Evolutionary conservation across 768 basidiomycete genomes (phyloP), one percentile per base, ranked within the genome.

Genomic region (Chiua virens): DNA sequence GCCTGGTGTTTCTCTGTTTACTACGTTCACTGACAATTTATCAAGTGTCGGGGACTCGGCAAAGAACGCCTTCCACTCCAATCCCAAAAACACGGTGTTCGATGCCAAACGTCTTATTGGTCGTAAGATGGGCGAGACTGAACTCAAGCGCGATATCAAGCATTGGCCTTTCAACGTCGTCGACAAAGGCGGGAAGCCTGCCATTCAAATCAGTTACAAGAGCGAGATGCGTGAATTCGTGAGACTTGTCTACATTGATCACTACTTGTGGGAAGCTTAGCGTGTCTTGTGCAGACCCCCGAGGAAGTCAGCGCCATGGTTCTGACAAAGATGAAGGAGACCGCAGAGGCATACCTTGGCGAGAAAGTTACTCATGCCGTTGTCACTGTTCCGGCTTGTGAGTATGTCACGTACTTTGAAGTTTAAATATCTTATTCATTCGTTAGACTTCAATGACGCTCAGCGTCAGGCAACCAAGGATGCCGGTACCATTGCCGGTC

Each of bases 381-480:
- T 44, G 92, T 98, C 68, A 98, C 96, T 43, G 96, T 98, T 69
- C 96, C 96, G 42, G 95, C 95, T 49, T 97, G 87, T 89, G 54
- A 56, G 86, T 73, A 1, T n/a, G 0, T 1, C 2, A 6, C 42
- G 7, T 20, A 13, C 4, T 5, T 70, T 17, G 10, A 11, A 21
- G 30, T 13, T 18, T 5, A 21, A 5, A 15, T 35, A 5, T 11
- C 8, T 36, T 20, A 27, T 1, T 11, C 59, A 62, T 50, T 77
- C 75, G 88, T 79, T 69, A 87, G 85, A 95, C 81, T 97, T 96
- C 85, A 98, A 98, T 71, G 95, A 98, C 76, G 94, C 96, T 64
- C 96, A 98, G 74, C 92, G 95, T 69, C 96, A 98, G 71, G 96
- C 96, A 15, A 98, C 96, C 74, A 98, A 98, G 77, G 96, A 98